Evolutionary conservation across 208 protist genomes (phyloP).

Genomic region (Wallacemonas collosoma): DNA sequence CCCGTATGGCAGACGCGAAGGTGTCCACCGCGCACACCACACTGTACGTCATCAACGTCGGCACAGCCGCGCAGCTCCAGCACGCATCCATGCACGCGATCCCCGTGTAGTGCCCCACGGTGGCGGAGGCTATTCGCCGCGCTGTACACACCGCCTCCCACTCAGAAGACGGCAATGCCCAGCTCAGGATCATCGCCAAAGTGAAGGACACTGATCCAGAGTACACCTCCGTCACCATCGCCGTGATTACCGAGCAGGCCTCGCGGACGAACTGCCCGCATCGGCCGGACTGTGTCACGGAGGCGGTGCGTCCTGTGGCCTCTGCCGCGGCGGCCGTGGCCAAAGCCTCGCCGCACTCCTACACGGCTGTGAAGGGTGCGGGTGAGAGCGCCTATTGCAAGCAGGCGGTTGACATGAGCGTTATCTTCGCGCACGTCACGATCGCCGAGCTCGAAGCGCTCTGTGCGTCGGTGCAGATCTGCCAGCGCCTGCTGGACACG

Average conservation of each 20-base stretch:
- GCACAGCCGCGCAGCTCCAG: conserved; percentile 43
- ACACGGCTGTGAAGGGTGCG: conserved; percentile 43
- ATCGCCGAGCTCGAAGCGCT: conserved; percentile 49
- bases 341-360: conserved; percentile 46
- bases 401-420: conserved; percentile 14
- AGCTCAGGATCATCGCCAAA: conserved; percentile 20
- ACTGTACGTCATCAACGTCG: conserved; percentile 49
- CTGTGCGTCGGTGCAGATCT: conserved; percentile 69
- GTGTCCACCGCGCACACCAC: conserved; percentile 23
- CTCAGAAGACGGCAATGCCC: conserved; percentile 24
- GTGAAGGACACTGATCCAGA: background rate
- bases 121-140: conserved; percentile 53
- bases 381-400: conserved; percentile 30
- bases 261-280: conserved; percentile 72
- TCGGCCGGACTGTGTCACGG: conserved; percentile 52
- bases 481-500: conserved; percentile 82
- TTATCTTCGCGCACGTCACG: conserved; percentile 40
- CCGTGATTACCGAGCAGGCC: conserved; percentile 44
- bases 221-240: conserved; percentile 47
- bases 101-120: conserved; percentile 50
- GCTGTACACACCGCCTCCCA: background rate
- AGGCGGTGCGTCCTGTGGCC: conserved; percentile 20
- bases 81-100: conserved; percentile 36
- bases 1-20: conserved; percentile 27
- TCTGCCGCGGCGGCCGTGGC: conserved; percentile 47